Conservation (phyloP, 2,329 filamentous ascomycete species). For the Cryphonectria nitschkei region DNA sequence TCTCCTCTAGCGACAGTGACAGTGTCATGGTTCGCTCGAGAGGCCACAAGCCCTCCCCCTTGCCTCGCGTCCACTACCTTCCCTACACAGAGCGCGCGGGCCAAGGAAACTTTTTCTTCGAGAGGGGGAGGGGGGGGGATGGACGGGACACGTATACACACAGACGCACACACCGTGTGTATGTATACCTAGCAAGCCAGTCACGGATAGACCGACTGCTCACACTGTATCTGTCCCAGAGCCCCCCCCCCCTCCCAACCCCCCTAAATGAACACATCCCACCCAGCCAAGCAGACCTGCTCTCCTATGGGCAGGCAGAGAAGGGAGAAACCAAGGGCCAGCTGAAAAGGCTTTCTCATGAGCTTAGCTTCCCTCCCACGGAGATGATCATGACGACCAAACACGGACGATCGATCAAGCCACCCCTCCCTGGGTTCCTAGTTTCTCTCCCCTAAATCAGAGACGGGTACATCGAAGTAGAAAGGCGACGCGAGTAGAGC, state of each 20-base stretch:
- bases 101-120: no score
- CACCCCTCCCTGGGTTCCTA: background rate
- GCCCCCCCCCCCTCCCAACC: no score
- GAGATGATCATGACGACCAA: background rate
- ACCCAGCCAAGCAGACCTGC: background rate
- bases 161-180: background rate
- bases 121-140: no score
- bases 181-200: background rate
- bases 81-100: no score
- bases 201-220: background rate
- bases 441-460: background rate
- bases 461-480: background rate
- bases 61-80: no score
- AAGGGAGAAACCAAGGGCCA: background rate
- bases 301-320: background rate
- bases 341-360: no score
- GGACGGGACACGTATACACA: background rate
- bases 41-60: no score
- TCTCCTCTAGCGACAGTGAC: no score
- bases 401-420: background rate
- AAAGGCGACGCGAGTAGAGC: background rate
- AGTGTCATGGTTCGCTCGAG: no score
- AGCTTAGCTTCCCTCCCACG: no score
- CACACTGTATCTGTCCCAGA: background rate
- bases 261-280: background rate